Evolutionary conservation across 2,329 filamentous ascomycete species (phyloP).

Genomic region (Ceratocystis diversiconidia): DNA sequence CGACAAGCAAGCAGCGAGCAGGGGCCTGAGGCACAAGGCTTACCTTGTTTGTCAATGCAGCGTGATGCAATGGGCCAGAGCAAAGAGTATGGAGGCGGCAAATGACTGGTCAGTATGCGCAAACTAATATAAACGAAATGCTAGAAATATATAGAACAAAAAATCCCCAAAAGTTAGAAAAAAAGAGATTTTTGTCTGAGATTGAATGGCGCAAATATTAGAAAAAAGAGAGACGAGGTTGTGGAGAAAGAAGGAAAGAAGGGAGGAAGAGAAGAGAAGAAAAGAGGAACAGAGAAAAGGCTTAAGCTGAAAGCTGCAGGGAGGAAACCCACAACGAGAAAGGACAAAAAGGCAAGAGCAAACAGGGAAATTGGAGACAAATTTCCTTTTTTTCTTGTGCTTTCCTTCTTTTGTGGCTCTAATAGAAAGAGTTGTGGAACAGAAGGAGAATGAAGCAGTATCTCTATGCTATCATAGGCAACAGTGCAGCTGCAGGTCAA

Average conservation of each 20-base stretch:
- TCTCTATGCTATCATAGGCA: no score
- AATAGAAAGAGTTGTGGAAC: background rate
- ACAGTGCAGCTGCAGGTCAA: background rate
- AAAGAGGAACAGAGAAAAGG: background rate
- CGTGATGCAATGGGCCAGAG: conserved; percentile 13
- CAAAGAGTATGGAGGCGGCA: background rate
- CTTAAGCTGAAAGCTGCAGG: background rate
- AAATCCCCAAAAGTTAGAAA: background rate
- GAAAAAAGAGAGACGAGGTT: background rate
- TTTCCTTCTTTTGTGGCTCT: background rate
- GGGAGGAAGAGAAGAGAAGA: background rate
- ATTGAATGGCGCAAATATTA: background rate
- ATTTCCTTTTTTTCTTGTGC: background rate
- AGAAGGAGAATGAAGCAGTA: background rate
- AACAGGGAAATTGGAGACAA: conserved; percentile 5
- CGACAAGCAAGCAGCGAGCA: conserved; percentile 7
- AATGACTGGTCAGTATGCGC: background rate
- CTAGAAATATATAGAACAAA: background rate
- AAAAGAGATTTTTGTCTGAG: background rate
- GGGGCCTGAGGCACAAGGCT: conserved; percentile 15
- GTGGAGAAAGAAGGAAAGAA: background rate
- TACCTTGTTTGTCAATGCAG: conserved; percentile 18
- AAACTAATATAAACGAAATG: background rate
- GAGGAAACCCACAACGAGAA: background rate
- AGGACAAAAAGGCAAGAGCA: conserved; percentile 1